These are phyloP conservation scores for Gelatoporia subvermispora DNA, from an alignment of 768 basidiomycete species.

Conservation along the genomic window DNA sequence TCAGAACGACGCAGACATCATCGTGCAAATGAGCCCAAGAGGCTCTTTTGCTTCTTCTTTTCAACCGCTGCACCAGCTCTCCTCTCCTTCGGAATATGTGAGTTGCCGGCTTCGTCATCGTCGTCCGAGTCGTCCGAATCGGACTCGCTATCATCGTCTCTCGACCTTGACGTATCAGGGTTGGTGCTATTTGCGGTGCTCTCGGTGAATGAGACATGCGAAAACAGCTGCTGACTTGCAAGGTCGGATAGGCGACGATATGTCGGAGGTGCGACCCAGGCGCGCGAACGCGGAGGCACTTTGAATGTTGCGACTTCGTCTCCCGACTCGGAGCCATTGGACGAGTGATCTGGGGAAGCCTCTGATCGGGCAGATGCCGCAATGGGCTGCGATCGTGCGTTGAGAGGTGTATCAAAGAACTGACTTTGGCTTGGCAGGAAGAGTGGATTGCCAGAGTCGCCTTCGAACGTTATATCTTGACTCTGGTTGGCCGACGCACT, in stretches of 20 bases:
- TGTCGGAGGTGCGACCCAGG: constrained; percentile 8
- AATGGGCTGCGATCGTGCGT: constrained; percentile 11
- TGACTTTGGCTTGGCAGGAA: constrained; percentile 54
- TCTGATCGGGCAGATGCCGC: not conserved
- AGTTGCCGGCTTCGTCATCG: constrained; percentile 30
- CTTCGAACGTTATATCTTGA: not conserved
- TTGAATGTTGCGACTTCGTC: constrained; percentile 35
- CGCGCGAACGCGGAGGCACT: constrained; percentile 8
- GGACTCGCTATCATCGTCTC: constrained; percentile 30
- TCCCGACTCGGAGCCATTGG: constrained; percentile 24
- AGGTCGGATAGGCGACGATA: constrained; percentile 54
- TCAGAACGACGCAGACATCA: not conserved
- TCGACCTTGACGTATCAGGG: too few relatives aligned
- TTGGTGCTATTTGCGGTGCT: too few relatives aligned
- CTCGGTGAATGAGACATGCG: constrained; percentile 20
- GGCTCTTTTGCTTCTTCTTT: constrained; percentile 20
- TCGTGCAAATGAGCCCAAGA: constrained; percentile 5
- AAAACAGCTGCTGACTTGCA: constrained; percentile 30
- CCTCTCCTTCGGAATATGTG: constrained; percentile 60
- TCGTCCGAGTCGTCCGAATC: constrained; percentile 35
- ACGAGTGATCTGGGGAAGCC: not conserved
- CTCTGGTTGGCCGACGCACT: constrained; percentile 3
- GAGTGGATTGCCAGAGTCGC: constrained; percentile 26
- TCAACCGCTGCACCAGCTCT: constrained; percentile 52
- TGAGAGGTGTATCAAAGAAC: constrained; percentile 50